Evolutionary conservation across 2,329 filamentous ascomycete species (phyloP), one percentile per base, ranked within the genome.

Genomic region (Clonostachys solani): DNA sequence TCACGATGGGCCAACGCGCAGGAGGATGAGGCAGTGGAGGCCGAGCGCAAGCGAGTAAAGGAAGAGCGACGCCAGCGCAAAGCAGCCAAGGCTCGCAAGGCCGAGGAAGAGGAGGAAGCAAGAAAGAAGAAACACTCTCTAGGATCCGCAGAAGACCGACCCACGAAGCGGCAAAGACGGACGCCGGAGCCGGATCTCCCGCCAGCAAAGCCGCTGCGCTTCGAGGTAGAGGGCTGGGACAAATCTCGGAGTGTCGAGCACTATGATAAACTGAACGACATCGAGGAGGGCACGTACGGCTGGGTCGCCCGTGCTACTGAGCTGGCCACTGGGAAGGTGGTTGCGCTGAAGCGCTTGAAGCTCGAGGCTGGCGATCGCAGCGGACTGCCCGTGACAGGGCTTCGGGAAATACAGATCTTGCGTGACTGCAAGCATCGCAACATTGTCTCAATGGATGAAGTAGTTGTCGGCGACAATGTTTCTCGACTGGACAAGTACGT

Each of bases 231-330:
- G 10, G 66, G 72, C 55, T 95, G 91, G 83, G 78, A 81, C 44
- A 74, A 71, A 48, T 87, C 86, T 60, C 78, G 87, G 50, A 88
- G 88, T 62, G 86, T 95, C 23, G 87, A 92, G 60, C 86, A 89
- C 60, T 99, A 92, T 69, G 89, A 96, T 59, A 87, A 89, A 56
- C 75, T 99, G 48, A 99, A 99, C 66, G 88, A 94, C 63, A 99
- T 99, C 59, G 94, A 97, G 67, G 94, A 99, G 71, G 94, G 94
- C 35, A 91, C 91, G 9, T 99, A 99, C 66, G 94, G 94, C 42
- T 92, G 86, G 80, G 94, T 99, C 5, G 92, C 92, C 47, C 80
- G 94, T 49, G 94, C 91, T 12, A 84, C 78, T 51, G 86, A 95
- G 57, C 74, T 78, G 33, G 71, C 74, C 5, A 92, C 88, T 0